Percentiles rank a stretch among this genome's conserved stretches.
phyloP scores from a whole-genome alignment of 2,329 filamentous ascomycete species.

The Dothidotthia symphoricarpi region DNA sequence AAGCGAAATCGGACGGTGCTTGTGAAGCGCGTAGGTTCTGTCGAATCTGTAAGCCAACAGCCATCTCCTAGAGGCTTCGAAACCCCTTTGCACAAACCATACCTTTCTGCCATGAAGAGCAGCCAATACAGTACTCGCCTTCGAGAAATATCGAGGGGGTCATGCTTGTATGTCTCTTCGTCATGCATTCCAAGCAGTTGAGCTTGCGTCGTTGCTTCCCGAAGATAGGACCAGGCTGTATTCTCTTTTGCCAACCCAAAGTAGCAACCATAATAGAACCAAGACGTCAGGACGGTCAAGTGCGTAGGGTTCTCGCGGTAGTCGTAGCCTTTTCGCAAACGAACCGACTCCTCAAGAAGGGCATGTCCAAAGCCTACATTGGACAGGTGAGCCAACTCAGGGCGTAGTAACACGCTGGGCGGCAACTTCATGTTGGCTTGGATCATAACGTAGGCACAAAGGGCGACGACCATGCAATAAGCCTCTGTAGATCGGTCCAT shows the following conservation, averaged over 20 bases:
- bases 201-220: slow-evolving; percentile 61
- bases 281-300: slow-evolving; percentile 60
- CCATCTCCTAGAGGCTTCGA: no score
- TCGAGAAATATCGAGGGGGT: slow-evolving; percentile 54
- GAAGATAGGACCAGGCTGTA: slow-evolving; percentile 62
- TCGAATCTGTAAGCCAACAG: slow-evolving; percentile 4
- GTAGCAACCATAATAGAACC: slow-evolving; percentile 60
- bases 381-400: slow-evolving; percentile 43
- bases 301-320: slow-evolving; percentile 58
- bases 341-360: slow-evolving; percentile 59
- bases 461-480: slow-evolving; percentile 56
- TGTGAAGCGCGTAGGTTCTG: slow-evolving; percentile 63
- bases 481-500: slow-evolving; percentile 56
- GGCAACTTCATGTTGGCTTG: slow-evolving; percentile 49
- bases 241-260: slow-evolving; percentile 62
- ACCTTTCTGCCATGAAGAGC: slow-evolving; percentile 62
- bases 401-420: slow-evolving; percentile 49
- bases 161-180: slow-evolving; percentile 54
- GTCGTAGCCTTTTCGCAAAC: slow-evolving; percentile 57
- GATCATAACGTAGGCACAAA: slow-evolving; percentile 53
- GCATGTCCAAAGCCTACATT: slow-evolving; percentile 52
- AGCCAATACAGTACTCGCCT: slow-evolving; percentile 61
- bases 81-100: slow-evolving; percentile 8
- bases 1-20: slow-evolving; percentile 62
- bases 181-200: slow-evolving; percentile 60